Base-by-base conservation (phyloP, 495 filamentous ascomycete species). In the Tuber magnatum region DNA sequence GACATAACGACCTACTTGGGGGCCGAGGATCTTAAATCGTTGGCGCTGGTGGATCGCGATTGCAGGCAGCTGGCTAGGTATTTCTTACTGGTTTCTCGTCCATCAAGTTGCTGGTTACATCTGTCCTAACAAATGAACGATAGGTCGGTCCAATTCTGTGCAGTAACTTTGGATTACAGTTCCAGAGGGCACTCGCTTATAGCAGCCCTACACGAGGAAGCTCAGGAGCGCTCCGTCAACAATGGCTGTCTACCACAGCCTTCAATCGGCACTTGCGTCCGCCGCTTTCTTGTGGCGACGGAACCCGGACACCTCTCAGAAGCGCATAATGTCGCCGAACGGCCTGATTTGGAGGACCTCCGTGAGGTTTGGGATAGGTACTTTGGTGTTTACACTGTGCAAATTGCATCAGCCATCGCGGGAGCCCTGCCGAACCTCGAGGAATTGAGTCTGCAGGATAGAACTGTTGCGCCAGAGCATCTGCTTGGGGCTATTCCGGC, bases 251-350 rank as follows among this genome's bases (percentile, higher is more conserved):
- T 41, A 3, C 51, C 43, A 28, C 41, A 41, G 20, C 73, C 73
- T n/a, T 56, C 73, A 41, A 69, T 75, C 12, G 73, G 73, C 3
- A 69, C 48, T n/a, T 75, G 73, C 42, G 42, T 75, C 22, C 69
- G 73, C 22, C 68, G 42, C 3, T 32, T 75, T 3, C 32, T 48
- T 24, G 43, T 75, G 28, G 73, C 73, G 44, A 71, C 73, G 3
- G 68, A 56, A 9, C 69, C 51, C 14, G 28, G 43, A 61, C 14
- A 69, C 32, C 20, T 48, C 35, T 22, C 43, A 22, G 65, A 28
- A n/a, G 44, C 43, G n/a, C 32, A 39, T 71, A 70, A 51, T n/a
- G 7, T 75, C 32, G 28, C 28, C 28, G 56, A 65, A 20, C 56
- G 28, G 56, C 28, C 28, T 20, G 14, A 32, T 8, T 35, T 6